phyloP scores from a whole-genome alignment of 352 stramenopile genomes.

The Aphanomyces cochlioides region DNA sequence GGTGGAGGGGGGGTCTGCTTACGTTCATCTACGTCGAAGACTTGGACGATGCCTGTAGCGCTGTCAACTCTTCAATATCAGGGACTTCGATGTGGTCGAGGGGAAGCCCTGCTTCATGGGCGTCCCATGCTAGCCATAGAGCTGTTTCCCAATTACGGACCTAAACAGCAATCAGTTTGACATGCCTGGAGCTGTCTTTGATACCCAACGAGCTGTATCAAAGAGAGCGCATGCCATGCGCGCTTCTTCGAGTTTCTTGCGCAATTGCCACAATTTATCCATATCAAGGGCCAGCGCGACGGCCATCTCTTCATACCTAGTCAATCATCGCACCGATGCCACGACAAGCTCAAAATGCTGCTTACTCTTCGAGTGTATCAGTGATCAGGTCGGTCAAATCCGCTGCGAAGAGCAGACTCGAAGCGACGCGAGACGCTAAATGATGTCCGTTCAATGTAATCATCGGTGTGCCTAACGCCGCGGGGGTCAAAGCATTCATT shows the following conservation, averaged over 20 bases:
- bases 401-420: conserved; percentile 75
- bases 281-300: conserved; percentile 85
- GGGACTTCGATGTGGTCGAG: conserved; percentile 79
- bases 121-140: conserved; percentile 63
- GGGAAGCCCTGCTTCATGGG: conserved; percentile 56
- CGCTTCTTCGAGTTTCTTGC: conserved; percentile 64
- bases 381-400: conserved; percentile 82
- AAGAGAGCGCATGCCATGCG: conserved; percentile 70
- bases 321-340: too few relatives aligned
- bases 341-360: too few relatives aligned
- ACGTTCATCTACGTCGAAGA: not conserved
- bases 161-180: conserved; percentile 40
- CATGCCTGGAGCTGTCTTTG: not conserved
- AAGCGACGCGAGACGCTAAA: conserved; percentile 86
- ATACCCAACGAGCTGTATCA: conserved; percentile 70
- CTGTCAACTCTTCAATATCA: conserved; percentile 57
- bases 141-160: conserved; percentile 81
- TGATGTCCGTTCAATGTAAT: conserved; percentile 87
- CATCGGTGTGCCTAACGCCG: conserved; percentile 68
- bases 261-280: conserved; percentile 74
- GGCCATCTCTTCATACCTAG: conserved; percentile 86
- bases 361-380: conserved; percentile 51
- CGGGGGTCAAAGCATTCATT: not conserved
- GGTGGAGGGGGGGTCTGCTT: not conserved
- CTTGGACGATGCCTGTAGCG: not conserved